These are phyloP conservation scores for Maudiozyma turicensis DNA, from an alignment of 805 yeast species.

Conservation along the genomic window DNA sequence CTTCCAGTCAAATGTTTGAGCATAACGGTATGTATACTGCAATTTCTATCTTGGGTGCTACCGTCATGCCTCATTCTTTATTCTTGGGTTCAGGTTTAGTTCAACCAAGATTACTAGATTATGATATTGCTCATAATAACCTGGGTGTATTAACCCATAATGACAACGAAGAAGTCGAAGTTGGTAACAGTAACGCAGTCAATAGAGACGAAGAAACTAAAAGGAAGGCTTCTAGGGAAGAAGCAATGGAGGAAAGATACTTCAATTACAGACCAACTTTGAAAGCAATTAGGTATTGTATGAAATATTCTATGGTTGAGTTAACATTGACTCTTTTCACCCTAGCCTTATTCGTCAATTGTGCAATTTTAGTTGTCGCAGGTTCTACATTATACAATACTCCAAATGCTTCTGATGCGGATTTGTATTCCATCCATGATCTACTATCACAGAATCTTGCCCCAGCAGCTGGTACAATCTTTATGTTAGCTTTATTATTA, in stretches of 20 bases:
- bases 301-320: conserved; percentile 65
- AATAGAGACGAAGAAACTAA: conserved; percentile 9
- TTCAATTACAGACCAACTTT: conserved; percentile 57
- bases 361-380: conserved; percentile 72
- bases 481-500: conserved; percentile 73
- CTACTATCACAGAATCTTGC: conserved; percentile 54
- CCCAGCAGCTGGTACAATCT: conserved; percentile 70
- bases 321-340: conserved; percentile 61
- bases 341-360: conserved; percentile 77
- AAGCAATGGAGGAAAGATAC: conserved; percentile 32
- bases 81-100: conserved; percentile 82
- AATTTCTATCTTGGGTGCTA: conserved; percentile 81
- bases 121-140: conserved; percentile 50
- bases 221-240: conserved; percentile 11
- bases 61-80: conserved; percentile 88
- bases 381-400: conserved; percentile 69
- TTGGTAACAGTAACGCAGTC: neutral
- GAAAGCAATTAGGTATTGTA: conserved; percentile 61
- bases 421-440: conserved; percentile 65
- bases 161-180: neutral
- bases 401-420: conserved; percentile 68
- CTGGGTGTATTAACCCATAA: conserved; percentile 21
- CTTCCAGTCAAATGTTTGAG: conserved; percentile 41
- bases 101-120: conserved; percentile 73
- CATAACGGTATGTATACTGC: conserved; percentile 63